phyloP scores from a whole-genome alignment of 805 yeast genomes.

The Nakazawaea holstii region DNA sequence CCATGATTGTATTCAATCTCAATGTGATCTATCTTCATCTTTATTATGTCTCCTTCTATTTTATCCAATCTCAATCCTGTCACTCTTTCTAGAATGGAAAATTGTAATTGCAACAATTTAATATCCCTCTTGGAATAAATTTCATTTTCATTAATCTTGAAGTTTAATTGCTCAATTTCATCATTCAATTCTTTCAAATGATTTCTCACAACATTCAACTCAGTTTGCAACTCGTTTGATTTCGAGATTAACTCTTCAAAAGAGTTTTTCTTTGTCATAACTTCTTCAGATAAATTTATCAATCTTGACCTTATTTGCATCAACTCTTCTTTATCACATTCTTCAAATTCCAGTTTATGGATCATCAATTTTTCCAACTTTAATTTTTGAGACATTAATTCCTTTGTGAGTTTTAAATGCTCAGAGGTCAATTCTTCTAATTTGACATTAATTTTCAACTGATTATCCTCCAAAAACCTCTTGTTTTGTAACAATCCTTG shows the following conservation, averaged over 20 bases:
- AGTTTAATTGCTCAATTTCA: neutral
- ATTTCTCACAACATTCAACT: neutral
- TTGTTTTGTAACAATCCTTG: conserved; percentile 22
- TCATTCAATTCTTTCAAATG: neutral
- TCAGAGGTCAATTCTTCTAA: conserved; percentile 12
- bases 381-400: conserved; percentile 6
- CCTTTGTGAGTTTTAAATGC: conserved; percentile 13
- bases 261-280: conserved; percentile 1
- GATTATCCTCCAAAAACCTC: conserved; percentile 15
- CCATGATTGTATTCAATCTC: neutral
- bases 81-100: conserved; percentile 10
- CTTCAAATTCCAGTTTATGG: conserved; percentile 15
- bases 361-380: conserved; percentile 9
- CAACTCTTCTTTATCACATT: conserved; percentile 14
- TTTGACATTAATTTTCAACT: conserved; percentile 16
- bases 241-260: conserved; percentile 11
- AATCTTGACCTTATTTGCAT: conserved; percentile 11
- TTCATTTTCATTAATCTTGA: conserved; percentile 11
- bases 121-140: conserved; percentile 10
- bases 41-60: neutral
- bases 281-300: conserved; percentile 4
- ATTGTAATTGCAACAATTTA: conserved; percentile 9
- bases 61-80: conserved; percentile 1
- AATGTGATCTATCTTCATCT: neutral
- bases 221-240: conserved; percentile 11